Base-by-base conservation (phyloP, 805 yeast species). In the Candida maesae region DNA sequence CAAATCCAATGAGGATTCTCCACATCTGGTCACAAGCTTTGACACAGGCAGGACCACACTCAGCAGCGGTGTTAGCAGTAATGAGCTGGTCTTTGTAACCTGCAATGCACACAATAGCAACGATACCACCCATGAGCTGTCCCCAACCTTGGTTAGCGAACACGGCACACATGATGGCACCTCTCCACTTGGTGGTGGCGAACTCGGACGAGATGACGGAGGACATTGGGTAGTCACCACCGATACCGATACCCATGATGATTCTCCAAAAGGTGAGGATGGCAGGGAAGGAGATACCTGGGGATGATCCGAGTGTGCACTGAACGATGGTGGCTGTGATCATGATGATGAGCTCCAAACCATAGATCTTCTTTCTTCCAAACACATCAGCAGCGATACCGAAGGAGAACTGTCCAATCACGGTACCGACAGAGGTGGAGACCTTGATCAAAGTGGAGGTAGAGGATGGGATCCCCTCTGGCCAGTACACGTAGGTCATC, bases 121-220 rank as follows among this genome's bases (percentile, higher is more conserved):
- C 85, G 51, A 88, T 71, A 78, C 91, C 95, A 46, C 88, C 95
- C 15, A 80, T 59, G 46, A 89, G 76, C 71, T 90, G 96, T 65
- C 97, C 97, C 80, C 93, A 79, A 67, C 96, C 97, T 71, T 89
- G 97, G 73, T 89, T 89, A 42, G 96, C 91, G 66, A 89, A 89
- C 42, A 88, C 96, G 21, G 96, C 95, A 60, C 86, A 89, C 95
- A 88, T 88, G 56, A 87, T 87, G 51, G 96, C 95, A 76, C 96
- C 96, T 80, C 96, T 85, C 95, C 95, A 88, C 66, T 84, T 87
- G 52, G 96, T 88, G 45, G 96, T 86, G 20, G 96, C 76, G 59
- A 88, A 88, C 71, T 88, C 96, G 44, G 96, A 82, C 10, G 95
- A 83, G 51, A 88, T 88, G 63, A 88, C 83, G n/a, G 95, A 86